phyloP scores from a whole-genome alignment of 768 basidiomycete genomes.

The Thelephora aurantiotincta region DNA sequence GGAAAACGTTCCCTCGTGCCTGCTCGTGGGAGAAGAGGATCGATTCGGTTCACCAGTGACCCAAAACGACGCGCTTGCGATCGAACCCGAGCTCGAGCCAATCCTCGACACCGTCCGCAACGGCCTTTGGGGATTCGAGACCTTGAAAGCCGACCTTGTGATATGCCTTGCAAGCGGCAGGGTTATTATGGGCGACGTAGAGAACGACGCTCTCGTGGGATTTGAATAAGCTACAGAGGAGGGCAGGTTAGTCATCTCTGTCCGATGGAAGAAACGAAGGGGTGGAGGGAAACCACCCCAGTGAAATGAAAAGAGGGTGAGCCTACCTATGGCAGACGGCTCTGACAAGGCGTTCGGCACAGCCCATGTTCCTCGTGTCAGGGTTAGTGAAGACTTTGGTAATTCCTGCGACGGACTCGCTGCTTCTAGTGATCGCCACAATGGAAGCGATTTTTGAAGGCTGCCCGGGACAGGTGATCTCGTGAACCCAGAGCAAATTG shows the following conservation, averaged over 20 bases:
- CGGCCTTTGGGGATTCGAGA: slow-evolving; percentile 15
- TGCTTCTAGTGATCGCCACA: slow-evolving; percentile 54
- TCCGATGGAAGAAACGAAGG: slow-evolving; percentile 12
- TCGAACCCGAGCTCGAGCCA: slow-evolving; percentile 62
- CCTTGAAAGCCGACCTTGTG: slow-evolving; percentile 53
- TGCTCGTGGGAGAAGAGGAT: no score
- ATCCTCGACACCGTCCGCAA: slow-evolving; percentile 28
- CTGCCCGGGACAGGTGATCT: slow-evolving; percentile 19
- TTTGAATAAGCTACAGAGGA: slow-evolving; percentile 17
- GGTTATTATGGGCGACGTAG: slow-evolving; percentile 48
- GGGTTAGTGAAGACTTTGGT: slow-evolving; percentile 60
- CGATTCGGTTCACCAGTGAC: slow-evolving; percentile 43
- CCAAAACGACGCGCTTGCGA: slow-evolving; percentile 28
- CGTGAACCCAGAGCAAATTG: slow-evolving; percentile 45
- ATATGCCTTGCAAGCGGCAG: slow-evolving; percentile 43
- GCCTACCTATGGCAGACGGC: slow-evolving; percentile 42
- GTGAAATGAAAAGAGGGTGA: background rate
- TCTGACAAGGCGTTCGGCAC: slow-evolving; percentile 48
- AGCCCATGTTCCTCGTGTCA: slow-evolving; percentile 34
- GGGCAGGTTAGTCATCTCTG: background rate
- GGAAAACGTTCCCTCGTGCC: no score
- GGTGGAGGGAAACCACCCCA: background rate
- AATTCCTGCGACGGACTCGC: slow-evolving; percentile 40
- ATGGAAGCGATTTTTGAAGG: slow-evolving; percentile 40
- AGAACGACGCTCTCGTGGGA: slow-evolving; percentile 39